Base-by-base conservation (phyloP, 2,329 filamentous ascomycete genomes). In the Stachybotrys chlorohalonatus region DNA sequence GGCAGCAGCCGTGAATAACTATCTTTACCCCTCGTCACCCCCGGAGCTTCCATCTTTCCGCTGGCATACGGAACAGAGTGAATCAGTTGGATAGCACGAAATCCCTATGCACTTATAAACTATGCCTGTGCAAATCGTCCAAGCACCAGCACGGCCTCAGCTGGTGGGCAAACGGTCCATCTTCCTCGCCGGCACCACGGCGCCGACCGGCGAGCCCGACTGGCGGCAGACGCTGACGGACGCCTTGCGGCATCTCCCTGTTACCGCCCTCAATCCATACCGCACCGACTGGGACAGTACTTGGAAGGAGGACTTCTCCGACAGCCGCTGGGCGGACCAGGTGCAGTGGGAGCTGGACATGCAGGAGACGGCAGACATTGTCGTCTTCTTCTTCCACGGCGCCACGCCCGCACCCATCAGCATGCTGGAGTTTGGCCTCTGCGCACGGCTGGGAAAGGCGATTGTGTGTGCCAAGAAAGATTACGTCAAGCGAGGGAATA, bases 321-420 rank as follows among this genome's bases (percentile, higher is more conserved):
- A 76, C 55, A 57, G 59, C 3, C 73, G 68, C 0, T 86, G 81
- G 66, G 66, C 65, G 8, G 66, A 76, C 46, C 84, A 87, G 63
- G 74, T 82, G 0, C 66, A 74, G 32, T 87, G 84, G 83, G 84
- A 87, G 69, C 71, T 86, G 2, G 71, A 76, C 15, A 80, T 74
- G 65, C 77, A 82, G 58, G 76, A 81, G 13, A 57, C 58, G 1
- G 79, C 80, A 0, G 73, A 78, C 59, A 61, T 86, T 6, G 68
- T 86, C 7, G 77, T 79, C 30, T 70, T 86, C 53, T 83, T 79
- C 64, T 82, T 86, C 54, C 75, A 80, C 49, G 69, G 73, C 1
- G 67, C 58, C 3, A 82, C 79, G 0, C 68, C 72, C 50, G 81
- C 81, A 7, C 79, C 81, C 1, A 73, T 86, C 31, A 83, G 77